Base-by-base conservation (phyloP, 2,329 filamentous ascomycete genomes). In the Polytolypa hystricis region DNA sequence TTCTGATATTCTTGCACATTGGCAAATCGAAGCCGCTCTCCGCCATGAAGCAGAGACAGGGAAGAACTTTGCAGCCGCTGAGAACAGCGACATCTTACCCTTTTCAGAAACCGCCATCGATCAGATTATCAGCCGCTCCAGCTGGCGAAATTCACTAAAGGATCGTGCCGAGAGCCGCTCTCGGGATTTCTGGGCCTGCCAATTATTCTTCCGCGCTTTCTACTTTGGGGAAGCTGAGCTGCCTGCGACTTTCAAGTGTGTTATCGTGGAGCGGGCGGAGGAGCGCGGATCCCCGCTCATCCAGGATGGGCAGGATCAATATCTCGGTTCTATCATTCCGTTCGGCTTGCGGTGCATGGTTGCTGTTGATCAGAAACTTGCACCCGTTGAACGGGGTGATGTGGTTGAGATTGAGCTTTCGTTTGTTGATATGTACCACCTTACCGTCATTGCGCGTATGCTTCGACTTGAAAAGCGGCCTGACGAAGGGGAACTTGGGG, bases 21-120 rank as follows among this genome's bases (percentile, higher is more conserved):
- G 76, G 65, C 75, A 80, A 45, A 75, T 78, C 31, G 74, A 79
- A 58, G 70, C 74, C 5, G 73, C 71, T 2, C 47, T 80, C 27
- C 69, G 71, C 8, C 64, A 70, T 42, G 74, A 79, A 54, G 62
- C 67, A 8, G 48, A 55, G 19, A 60, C 62, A 4, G 65, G 65
- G 10, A 52, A 54, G 14, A 59, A 49, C n/a, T 56, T 72, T 16
- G 46, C 64, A 32, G 51, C 50, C 18, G 45, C 47, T 4, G 39
- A 47, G 3, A 51, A 53, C 31, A 38, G 45, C 31, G 43, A 49
- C 12, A 49, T 52, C 38, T 58, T 77, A 4, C 71, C 74, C 2
- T 77, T 76, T 50, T 61, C 62, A 9, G 52, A 54, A 11, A 39
- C 52, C 2, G 56, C 65, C 11, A 56, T 79, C 15, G 62, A 72